phyloP scores from a whole-genome alignment of 2,329 filamentous ascomycete genomes.

The Parafenestella ontariensis region DNA sequence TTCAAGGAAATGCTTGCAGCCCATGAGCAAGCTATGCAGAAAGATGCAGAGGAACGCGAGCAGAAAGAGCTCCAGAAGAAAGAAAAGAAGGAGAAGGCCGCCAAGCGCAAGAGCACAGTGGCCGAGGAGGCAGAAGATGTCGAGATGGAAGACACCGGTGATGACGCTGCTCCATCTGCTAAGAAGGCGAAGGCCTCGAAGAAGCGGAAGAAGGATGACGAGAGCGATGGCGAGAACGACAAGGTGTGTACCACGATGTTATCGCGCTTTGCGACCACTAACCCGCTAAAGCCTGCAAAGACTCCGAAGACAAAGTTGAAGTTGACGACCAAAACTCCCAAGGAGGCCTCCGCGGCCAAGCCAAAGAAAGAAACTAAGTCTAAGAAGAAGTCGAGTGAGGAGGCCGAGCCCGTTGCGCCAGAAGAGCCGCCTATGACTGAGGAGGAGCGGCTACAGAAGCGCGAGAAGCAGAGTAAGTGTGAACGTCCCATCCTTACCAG shows the following conservation, averaged over 20 bases:
- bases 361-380: conserved; percentile 67
- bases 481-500: conserved; percentile 9
- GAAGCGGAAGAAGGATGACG: conserved; percentile 81
- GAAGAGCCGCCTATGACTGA: conserved; percentile 63
- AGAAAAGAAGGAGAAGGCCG: conserved; percentile 65
- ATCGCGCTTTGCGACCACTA: conserved; percentile 20
- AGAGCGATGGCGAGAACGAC: conserved; percentile 72
- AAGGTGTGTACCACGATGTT: conserved; percentile 53
- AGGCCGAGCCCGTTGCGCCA: conserved; percentile 65
- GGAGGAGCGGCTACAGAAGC: conserved; percentile 63
- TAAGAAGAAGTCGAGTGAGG: conserved; percentile 56
- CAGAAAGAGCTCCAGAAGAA: conserved; percentile 67
- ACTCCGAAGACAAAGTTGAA: conserved; percentile 60
- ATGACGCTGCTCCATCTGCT: conserved; percentile 48
- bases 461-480: conserved; percentile 61
- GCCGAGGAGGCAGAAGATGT: conserved; percentile 45
- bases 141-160: conserved; percentile 50
- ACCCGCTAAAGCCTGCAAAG: conserved; percentile 54
- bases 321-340: conserved; percentile 52
- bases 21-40: conserved; percentile 63
- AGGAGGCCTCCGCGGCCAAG: conserved; percentile 53
- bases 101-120: conserved; percentile 51
- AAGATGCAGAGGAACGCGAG: conserved; percentile 68
- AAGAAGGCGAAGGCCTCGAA: conserved; percentile 48
- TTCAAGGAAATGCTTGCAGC: conserved; percentile 80